Evolutionary conservation across 495 filamentous ascomycete species (phyloP).

Genomic region (Hypoxylon subgilvum): DNA sequence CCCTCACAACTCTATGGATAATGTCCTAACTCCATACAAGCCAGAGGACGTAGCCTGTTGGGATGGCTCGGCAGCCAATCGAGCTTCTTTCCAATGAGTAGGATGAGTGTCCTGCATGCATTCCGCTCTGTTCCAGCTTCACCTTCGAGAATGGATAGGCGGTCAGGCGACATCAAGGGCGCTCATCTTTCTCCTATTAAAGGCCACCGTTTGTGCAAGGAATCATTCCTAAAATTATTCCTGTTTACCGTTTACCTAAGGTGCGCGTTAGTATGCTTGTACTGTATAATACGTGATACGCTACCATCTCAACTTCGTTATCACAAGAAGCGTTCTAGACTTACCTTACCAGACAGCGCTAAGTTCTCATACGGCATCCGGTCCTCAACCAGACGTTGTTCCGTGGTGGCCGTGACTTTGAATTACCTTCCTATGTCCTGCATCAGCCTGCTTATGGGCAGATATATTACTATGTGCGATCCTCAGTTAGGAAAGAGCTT

Average conservation of each 20-base stretch:
- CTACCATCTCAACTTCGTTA: neutral
- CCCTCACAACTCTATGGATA: conserved; percentile 18
- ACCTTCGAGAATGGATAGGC: conserved; percentile 15
- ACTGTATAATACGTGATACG: too few relatives aligned
- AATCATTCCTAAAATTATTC: neutral
- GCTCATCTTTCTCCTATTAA: conserved; percentile 6
- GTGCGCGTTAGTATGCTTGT: too few relatives aligned
- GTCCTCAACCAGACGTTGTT: neutral
- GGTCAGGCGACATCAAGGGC: conserved; percentile 11
- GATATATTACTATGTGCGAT: conserved; percentile 24
- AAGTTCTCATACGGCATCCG: conserved; percentile 1
- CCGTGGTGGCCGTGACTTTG: conserved; percentile 20
- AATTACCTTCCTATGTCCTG: conserved; percentile 15
- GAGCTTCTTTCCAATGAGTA: conserved; percentile 6
- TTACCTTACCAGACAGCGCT: conserved; percentile 9
- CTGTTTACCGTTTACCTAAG: too few relatives aligned
- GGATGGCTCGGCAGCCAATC: neutral
- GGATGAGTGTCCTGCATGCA: conserved; percentile 14
- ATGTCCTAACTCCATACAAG: conserved; percentile 6
- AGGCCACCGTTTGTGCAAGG: neutral
- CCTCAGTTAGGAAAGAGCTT: conserved; percentile 22
- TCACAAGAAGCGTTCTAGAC: conserved; percentile 1
- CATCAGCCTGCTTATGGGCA: conserved; percentile 16
- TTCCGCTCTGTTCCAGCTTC: conserved; percentile 16
- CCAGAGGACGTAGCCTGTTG: neutral